Conservation (phyloP, 2,329 filamentous ascomycete species). For the Annulohypoxylon truncatum region DNA sequence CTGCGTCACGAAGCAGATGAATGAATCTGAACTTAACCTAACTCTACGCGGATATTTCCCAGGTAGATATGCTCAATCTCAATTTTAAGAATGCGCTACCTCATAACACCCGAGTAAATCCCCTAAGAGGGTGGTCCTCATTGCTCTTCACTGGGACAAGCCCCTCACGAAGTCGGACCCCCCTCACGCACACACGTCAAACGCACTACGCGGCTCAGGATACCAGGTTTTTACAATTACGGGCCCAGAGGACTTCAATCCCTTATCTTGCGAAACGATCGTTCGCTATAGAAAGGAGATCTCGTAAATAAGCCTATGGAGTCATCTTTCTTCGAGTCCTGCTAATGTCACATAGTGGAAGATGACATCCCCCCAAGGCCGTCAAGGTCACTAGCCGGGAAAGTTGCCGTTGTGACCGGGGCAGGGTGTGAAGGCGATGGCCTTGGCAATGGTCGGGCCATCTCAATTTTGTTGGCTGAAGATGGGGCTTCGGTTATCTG, state of each 20-base stretch:
- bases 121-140: not conserved
- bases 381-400: slow-evolving; percentile 54
- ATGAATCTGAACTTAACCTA: not conserved
- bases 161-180: slow-evolving; percentile 16
- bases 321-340: not conserved
- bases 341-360: slow-evolving; percentile 21
- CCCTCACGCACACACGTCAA: slow-evolving; percentile 4
- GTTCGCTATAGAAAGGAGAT: slow-evolving; percentile 24
- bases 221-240: not conserved
- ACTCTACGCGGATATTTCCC: not conserved
- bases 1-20: not conserved
- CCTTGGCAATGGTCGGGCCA: slow-evolving; percentile 70
- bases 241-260: not conserved
- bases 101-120: not conserved
- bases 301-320: not conserved
- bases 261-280: not conserved
- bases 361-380: slow-evolving; percentile 44
- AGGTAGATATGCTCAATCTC: not conserved
- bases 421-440: slow-evolving; percentile 67
- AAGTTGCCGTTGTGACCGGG: slow-evolving; percentile 68
- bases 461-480: slow-evolving; percentile 68
- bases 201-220: not conserved
- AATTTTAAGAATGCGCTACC: not conserved
- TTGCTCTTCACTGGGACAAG: not conserved
- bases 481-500: slow-evolving; percentile 70